Base-by-base conservation (phyloP, 192 early-diverging fungal species). In the Chytriomyces confervae region DNA sequence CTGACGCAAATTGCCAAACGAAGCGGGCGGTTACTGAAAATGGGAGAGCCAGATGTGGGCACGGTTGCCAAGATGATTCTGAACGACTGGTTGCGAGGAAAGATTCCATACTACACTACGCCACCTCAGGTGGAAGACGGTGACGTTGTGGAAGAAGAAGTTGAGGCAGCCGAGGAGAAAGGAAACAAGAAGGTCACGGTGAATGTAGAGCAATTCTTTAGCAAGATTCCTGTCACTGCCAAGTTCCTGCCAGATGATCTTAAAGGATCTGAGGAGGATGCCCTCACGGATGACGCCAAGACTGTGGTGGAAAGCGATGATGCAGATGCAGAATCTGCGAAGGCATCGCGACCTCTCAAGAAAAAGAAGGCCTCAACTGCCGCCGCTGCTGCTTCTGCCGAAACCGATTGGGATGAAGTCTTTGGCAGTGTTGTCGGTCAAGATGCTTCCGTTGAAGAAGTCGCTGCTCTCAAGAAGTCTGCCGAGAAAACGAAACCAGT, bases 31-130 rank as follows among this genome's bases (percentile, higher is more conserved):
- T 83, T 99, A 79, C 85, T 98, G 80, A 99, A 89, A 80, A 95
- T 95, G 68, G 98, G 94, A 11, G 98, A 99, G 76, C 93, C 98
- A n/a, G 95, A 99, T 84, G 48, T 97, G 47, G 84, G 87, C 13
- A 93, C 93, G 24, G 94, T 97, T 13, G 91, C 98, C 47, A 95
- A 96, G 81, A 99, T 98, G 95, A 90, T 99, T 9, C 86, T 99
- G 77, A 99, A 97, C 85, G 98, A 99, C 85, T 99, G 96, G 96
- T 82, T 98, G 57, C 92, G 98, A 60, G 98, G 98, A 23, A 95
- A 95, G 79, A 94, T 99, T 80, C 98, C 98, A 29, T 97, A 92
- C 87, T 99, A 93, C 82, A 89, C 91, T 3, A 83, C 91, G 23
- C 98, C 98, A 50, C 93, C 95, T 6, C 81, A 81, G n/a, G 62